phyloP scores from a whole-genome alignment of 1,284 basidiomycete genomes.

The Omphalotus olearius region DNA sequence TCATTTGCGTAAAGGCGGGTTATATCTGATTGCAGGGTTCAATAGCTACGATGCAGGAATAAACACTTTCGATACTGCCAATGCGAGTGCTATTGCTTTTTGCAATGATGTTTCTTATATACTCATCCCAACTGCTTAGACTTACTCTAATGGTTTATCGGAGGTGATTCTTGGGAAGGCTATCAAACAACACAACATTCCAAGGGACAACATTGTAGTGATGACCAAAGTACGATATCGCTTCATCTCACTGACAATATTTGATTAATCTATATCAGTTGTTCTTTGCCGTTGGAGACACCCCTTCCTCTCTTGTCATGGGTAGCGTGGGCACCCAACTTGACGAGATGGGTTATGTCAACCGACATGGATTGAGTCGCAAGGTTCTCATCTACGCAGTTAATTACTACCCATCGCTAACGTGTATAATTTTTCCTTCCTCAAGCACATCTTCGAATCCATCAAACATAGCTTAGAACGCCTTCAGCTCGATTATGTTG shows the following conservation, averaged over 20 bases:
- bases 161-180: conserved; percentile 78
- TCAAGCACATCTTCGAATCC: conserved; percentile 69
- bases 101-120: not conserved
- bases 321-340: not conserved
- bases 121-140: not conserved
- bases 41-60: conserved; percentile 57
- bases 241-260: not conserved
- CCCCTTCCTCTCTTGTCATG: not conserved
- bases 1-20: not conserved
- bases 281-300: conserved; percentile 5
- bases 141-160: conserved; percentile 67
- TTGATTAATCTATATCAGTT: not conserved
- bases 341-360: conserved; percentile 46
- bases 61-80: conserved; percentile 66
- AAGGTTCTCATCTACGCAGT: conserved; percentile 29
- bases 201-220: conserved; percentile 73
- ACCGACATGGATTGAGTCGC: conserved; percentile 50
- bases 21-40: no score
- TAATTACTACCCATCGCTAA: no score
- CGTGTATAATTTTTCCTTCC: not conserved
- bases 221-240: conserved; percentile 59
- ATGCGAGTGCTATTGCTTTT: conserved; percentile 28
- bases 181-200: conserved; percentile 67
- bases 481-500: conserved; percentile 68
- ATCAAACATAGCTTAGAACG: conserved; percentile 64